Evolutionary conservation across 768 basidiomycete genomes (phyloP).

Genomic region (Calocybe gangraenosa): DNA sequence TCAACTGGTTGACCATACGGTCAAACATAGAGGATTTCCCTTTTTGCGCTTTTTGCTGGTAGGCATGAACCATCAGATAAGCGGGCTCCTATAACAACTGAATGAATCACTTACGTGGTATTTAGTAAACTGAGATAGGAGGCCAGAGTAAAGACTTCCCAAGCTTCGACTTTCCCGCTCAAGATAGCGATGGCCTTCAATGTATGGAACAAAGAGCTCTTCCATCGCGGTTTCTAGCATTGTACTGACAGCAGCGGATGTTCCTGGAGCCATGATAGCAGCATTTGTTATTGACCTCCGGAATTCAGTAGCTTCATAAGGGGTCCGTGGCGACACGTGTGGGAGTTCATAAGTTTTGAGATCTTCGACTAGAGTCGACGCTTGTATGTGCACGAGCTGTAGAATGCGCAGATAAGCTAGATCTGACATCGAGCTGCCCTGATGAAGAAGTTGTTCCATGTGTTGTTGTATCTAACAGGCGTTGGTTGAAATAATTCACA

Average conservation of each 20-base stretch:
- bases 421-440: conserved; percentile 72
- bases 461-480: conserved; percentile 86
- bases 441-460: conserved; percentile 82
- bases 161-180: conserved; percentile 88
- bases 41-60: conserved; percentile 56
- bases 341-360: conserved; percentile 88
- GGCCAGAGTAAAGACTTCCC: conserved; percentile 69
- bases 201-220: conserved; percentile 92
- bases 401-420: conserved; percentile 88
- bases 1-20: conserved; percentile 86
- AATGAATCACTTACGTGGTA: conserved; percentile 68
- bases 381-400: conserved; percentile 80
- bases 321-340: conserved; percentile 57
- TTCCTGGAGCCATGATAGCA: conserved; percentile 37
- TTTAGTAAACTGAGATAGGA: conserved; percentile 72
- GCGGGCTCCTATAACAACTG: not conserved
- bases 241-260: conserved; percentile 58
- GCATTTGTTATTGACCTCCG: conserved; percentile 48
- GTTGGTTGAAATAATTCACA: not conserved
- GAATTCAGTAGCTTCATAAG: conserved; percentile 61
- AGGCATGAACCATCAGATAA: conserved; percentile 9
- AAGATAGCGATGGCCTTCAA: conserved; percentile 86
- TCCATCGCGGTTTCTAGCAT: conserved; percentile 98
- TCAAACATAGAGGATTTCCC: conserved; percentile 82
- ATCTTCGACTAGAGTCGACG: conserved; percentile 80